Percentiles rank a stretch among this genome's conserved stretches.
Evolutionary conservation across 1,284 basidiomycete species (phyloP).

Genomic region (Cutaneotrichosporon sp.): DNA sequence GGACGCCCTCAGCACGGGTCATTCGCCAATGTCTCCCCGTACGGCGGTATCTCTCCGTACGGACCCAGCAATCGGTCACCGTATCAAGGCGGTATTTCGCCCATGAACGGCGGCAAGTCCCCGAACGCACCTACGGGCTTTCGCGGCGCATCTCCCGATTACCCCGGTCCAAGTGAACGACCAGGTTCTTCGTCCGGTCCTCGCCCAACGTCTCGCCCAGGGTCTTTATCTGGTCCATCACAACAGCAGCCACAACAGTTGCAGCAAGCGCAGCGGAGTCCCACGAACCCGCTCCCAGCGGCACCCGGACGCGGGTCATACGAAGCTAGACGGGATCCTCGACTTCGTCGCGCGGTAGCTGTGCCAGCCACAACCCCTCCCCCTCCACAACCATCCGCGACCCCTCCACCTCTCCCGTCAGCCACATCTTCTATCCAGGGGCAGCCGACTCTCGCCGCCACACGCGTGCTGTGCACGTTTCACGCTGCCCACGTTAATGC

Average conservation of each 20-base stretch:
- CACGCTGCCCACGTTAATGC: neutral
- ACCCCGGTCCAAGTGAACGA: neutral
- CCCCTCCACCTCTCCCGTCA: neutral
- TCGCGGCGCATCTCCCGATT: neutral
- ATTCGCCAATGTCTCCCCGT: neutral
- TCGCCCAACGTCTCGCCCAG: neutral
- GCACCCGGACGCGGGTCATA: neutral
- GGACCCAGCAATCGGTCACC: neutral
- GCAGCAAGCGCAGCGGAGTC: neutral
- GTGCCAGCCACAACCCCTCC: neutral
- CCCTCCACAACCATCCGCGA: neutral
- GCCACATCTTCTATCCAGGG: neutral
- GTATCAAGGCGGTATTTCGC: slow-evolving; percentile 7
- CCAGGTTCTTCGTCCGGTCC: neutral
- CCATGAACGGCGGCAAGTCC: slow-evolving; percentile 2
- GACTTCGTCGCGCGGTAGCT: slow-evolving; percentile 1
- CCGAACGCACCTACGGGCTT: neutral
- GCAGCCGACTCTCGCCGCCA: neutral
- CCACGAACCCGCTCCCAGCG: neutral
- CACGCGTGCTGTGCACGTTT: neutral
- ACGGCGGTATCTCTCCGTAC: neutral
- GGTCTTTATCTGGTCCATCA: neutral
- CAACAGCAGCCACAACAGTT: neutral
- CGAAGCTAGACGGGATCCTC: slow-evolving; percentile 13
- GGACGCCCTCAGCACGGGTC: neutral